phyloP scores from a whole-genome alignment of 257 asterid species.

The Nicotiana knightiana region DNA sequence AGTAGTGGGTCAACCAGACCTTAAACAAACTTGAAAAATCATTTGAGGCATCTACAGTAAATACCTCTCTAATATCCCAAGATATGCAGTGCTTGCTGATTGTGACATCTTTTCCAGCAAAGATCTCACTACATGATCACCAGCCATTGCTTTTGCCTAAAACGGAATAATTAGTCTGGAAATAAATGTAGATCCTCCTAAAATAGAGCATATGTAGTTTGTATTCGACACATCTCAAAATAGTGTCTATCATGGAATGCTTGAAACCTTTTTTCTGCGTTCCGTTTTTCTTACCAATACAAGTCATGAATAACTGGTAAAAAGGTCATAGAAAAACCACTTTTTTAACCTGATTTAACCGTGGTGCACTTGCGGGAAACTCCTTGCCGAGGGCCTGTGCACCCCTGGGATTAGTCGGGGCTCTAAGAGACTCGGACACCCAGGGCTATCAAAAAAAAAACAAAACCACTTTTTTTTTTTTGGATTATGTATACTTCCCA shows the following conservation, averaged over 20 bases:
- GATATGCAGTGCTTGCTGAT: constrained; percentile 88
- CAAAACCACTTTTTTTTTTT: neutral
- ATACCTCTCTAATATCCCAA: constrained; percentile 91
- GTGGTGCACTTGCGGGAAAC: no score
- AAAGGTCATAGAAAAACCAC: neutral
- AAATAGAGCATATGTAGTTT: no score
- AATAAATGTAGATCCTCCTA: constrained; percentile 1
- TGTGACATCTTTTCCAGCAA: constrained; percentile 90
- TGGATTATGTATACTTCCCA: neutral
- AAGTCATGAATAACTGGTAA: neutral
- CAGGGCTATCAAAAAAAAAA: no score
- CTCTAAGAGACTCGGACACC: no score
- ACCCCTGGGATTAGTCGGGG: no score
- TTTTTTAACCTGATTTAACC: no score
- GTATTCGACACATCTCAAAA: neutral
- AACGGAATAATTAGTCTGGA: constrained; percentile 9
- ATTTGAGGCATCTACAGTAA: neutral
- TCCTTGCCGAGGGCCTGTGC: no score
- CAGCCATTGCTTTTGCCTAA: constrained; percentile 98
- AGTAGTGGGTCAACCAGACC: neutral
- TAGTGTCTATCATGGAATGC: neutral
- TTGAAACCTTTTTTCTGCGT: neutral
- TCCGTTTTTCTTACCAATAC: neutral
- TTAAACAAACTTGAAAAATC: neutral
- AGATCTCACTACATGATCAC: constrained; percentile 90